Conservation (phyloP, 371 early-diverging fungal genomes). For the Lichtheimia ornata region DNA sequence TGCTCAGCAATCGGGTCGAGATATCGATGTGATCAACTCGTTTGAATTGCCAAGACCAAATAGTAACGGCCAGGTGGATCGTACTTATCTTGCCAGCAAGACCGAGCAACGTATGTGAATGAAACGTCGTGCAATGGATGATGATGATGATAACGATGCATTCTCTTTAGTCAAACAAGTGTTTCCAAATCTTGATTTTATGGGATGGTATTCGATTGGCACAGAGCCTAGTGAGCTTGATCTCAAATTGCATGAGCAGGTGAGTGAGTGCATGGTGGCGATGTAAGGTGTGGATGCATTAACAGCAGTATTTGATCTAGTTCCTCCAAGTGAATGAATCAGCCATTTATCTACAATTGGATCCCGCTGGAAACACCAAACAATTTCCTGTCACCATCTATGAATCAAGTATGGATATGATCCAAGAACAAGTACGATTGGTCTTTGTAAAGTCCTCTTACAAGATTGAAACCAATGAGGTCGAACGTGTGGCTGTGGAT, state of each 20-base stretch:
- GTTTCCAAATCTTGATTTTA: conserved; percentile 79
- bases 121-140: neutral
- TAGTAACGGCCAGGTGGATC: conserved; percentile 53
- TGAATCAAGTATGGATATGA: conserved; percentile 78
- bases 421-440: conserved; percentile 54
- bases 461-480: conserved; percentile 82
- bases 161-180: conserved; percentile 71
- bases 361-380: conserved; percentile 57
- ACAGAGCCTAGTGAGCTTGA: conserved; percentile 60
- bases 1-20: conserved; percentile 83
- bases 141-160: conserved; percentile 1
- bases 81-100: conserved; percentile 66
- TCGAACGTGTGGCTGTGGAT: conserved; percentile 86
- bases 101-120: conserved; percentile 72
- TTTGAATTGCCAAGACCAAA: conserved; percentile 70
- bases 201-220: conserved; percentile 87
- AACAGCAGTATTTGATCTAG: conserved; percentile 29
- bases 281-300: neutral
- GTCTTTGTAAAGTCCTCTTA: conserved; percentile 71
- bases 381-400: conserved; percentile 81
- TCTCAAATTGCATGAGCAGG: conserved; percentile 76
- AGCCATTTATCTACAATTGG: conserved; percentile 75
- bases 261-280: conserved; percentile 20
- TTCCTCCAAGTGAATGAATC: conserved; percentile 75
- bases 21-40: conserved; percentile 82